Evolutionary conservation across 2,329 filamentous ascomycete genomes (phyloP).

Genomic region (Penicillium fuscoglaucum): DNA sequence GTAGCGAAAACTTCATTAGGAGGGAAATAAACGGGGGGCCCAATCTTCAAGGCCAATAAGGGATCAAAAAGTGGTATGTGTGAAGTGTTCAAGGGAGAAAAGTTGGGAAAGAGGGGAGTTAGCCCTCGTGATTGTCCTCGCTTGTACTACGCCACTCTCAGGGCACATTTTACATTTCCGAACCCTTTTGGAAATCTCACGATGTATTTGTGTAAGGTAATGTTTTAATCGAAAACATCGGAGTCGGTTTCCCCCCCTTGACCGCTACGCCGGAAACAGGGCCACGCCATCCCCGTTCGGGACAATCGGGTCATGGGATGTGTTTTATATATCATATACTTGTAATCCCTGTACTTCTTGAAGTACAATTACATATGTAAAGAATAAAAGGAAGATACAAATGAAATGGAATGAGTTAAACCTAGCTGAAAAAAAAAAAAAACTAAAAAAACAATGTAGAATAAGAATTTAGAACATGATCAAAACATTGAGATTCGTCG

Average conservation of each 20-base stretch:
- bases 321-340: not conserved
- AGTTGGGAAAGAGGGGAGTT: slow-evolving; percentile 8
- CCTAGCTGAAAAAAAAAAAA: too few species aligned
- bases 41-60: slow-evolving; percentile 1
- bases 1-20: slow-evolving; percentile 22
- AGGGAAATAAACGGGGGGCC: not conserved
- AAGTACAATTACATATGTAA: not conserved
- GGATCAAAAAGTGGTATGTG: not conserved
- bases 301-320: slow-evolving; percentile 25
- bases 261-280: slow-evolving; percentile 17
- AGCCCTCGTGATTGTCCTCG: slow-evolving; percentile 3
- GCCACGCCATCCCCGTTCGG: slow-evolving; percentile 6
- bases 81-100: slow-evolving; percentile 9
- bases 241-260: slow-evolving; percentile 2
- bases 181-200: slow-evolving; percentile 6
- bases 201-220: slow-evolving; percentile 7
- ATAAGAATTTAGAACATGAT: not conserved
- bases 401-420: too few species aligned
- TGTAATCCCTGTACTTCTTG: not conserved
- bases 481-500: not conserved
- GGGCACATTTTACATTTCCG: slow-evolving; percentile 3
- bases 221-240: slow-evolving; percentile 3
- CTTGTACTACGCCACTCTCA: slow-evolving; percentile 10
- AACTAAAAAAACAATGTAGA: too few species aligned
- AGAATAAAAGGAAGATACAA: not conserved